Evolutionary conservation across 2,329 filamentous ascomycete species (phyloP), one percentile per base, ranked within the genome.

Genomic region (Lachnellula suecica): DNA sequence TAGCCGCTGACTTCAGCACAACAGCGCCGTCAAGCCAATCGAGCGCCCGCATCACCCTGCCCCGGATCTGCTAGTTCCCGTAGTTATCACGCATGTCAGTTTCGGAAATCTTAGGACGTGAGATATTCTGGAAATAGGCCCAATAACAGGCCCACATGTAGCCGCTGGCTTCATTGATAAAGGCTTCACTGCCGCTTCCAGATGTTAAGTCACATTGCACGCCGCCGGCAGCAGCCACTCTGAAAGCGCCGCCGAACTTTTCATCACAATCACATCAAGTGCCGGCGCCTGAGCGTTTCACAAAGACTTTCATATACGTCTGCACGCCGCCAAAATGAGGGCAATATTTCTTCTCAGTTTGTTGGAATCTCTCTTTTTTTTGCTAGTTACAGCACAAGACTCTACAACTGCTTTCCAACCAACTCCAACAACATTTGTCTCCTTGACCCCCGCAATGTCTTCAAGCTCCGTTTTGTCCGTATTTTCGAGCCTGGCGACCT

Each of bases 401-500:
- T 50, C 53, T 38, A 52, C 46, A 40, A 48, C 56, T 37, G 44
- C 59, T 38, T 23, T 53, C 15, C 41, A 49, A 25, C 43, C 56
- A 17, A 45, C 57, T 29, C 49, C 59, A 35, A 49, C 61, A 24
- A 56, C 59, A 43, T 48, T 51, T 9, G 55, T 60, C 34, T 63
- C 59, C 37, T 44, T 60, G 35, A 66, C 60, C 20, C 69, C 62
- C 23, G 63, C 57, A 56, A 69, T 60, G 68, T 70, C 57, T 53
- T 64, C 57, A 50, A 66, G 53, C 52, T 66, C 63, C 24, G 67
- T 58, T 44, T 63, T 63, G 20, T 62, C 63, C 0, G 53, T 63
- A 19, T 68, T 63, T 44, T 56, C 59, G n/a, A 56, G 61, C 4
- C 43, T 68, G 23, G 63, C 63, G 11, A 68, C 65, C 29, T 51